Evolutionary conservation across 1,139 yeast species (phyloP).

Genomic region (Yamadazyma atmosphaerica): DNA sequence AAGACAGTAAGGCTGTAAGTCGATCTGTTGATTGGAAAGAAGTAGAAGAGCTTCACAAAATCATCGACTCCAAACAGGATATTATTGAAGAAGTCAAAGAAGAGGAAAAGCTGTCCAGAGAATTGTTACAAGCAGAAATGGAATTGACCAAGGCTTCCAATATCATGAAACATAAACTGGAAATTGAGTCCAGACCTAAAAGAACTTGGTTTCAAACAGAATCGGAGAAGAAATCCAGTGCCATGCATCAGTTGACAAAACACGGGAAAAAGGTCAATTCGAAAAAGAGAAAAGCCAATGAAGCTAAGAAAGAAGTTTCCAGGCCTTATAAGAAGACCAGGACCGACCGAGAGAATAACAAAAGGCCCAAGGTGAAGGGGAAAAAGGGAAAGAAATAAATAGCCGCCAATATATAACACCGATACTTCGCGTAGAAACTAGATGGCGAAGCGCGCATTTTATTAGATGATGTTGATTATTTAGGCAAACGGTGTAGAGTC

Average conservation of each 20-base stretch:
- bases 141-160: conserved; percentile 85
- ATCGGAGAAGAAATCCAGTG: conserved; percentile 62
- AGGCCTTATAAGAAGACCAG: conserved; percentile 74
- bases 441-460: neutral
- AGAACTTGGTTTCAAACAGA: conserved; percentile 96
- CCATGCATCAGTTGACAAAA: conserved; percentile 45
- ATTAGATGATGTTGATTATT: no score
- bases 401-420: neutral
- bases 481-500: no score
- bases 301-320: conserved; percentile 43
- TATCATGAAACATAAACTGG: conserved; percentile 73
- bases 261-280: conserved; percentile 49
- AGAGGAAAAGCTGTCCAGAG: conserved; percentile 89
- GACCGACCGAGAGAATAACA: conserved; percentile 45
- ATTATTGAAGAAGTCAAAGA: conserved; percentile 73
- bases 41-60: conserved; percentile 64
- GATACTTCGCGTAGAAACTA: no score
- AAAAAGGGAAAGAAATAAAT: conserved; percentile 14
- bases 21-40: conserved; percentile 85
- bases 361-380: conserved; percentile 12
- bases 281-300: conserved; percentile 62
- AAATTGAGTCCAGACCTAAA: conserved; percentile 85
- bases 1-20: conserved; percentile 64
- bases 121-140: conserved; percentile 85
- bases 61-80: conserved; percentile 58